Base-by-base conservation (phyloP, 2,329 filamentous ascomycete species). In the Ophiocordyceps camponoti-saundersi region DNA sequence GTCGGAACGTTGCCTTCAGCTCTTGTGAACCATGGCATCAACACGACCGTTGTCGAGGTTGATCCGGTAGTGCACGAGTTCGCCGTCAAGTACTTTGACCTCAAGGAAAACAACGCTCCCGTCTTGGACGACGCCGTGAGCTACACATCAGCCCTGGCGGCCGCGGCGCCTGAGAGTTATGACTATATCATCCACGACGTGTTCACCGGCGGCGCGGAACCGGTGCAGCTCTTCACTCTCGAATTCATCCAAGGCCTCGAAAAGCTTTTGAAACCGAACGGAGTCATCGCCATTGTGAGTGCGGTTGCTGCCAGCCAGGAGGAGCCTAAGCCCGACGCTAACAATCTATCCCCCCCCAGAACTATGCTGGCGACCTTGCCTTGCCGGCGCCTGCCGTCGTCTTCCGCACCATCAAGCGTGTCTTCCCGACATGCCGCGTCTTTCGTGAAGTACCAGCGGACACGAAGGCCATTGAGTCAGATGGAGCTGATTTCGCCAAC, bases 161-260 rank as follows among this genome's bases (percentile, higher is more conserved):
- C 64, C 45, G 54, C 64, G 26, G 55, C 66, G 48, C 60, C 64
- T 8, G 61, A 68, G 44, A 69, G 69, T 26, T 98, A 83, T 61
- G 82, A 95, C 65, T 96, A 95, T 67, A 92, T 98, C 57, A 74
- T 98, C 47, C 92, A 98, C 61, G 92, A 98, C 55, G 92, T 98
- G 22, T 98, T 98, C 61, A 98, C 92, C 1, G 92, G 92, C 22
- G 92, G 92, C 46, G 89, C 88, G 0, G 92, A 96, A 61, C 92
- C 92, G 0, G 78, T 89, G 3, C 71, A 80, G 8, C 76, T 98
- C 8, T 98, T 98, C 64, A 96, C 89, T 0, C 62, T 80, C 6
- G 82, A 92, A 55, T 96, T 98, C 57, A 65, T 98, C 42, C 64
- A 74, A 46, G 78, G 82, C 6, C 69, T 98, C 1, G 68, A 77